A percentile compares a stretch with the other conserved stretches of the same genome.
phyloP scores from a whole-genome alignment of 148 eudicot species.

The Rheum nobile region DNA sequence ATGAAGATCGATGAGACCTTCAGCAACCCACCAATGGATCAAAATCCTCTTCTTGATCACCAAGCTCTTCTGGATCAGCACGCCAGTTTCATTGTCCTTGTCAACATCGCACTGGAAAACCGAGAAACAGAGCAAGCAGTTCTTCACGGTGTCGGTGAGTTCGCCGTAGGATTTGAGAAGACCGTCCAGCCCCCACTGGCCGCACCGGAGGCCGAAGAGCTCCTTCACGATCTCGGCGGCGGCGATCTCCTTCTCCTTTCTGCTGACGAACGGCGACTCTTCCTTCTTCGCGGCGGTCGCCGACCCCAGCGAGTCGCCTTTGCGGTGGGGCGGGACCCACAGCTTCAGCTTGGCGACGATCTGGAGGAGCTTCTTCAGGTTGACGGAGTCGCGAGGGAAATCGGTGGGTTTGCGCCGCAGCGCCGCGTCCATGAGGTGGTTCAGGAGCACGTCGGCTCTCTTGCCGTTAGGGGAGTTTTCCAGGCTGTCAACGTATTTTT shows the following conservation, averaged over 20 bases:
- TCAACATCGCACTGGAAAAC: background rate
- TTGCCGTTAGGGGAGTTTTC: background rate
- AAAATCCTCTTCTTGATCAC: slow-evolving; percentile 19
- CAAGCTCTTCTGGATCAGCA: slow-evolving; percentile 1
- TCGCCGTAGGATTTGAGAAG: background rate
- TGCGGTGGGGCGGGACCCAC: background rate
- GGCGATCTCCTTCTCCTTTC: slow-evolving; percentile 5
- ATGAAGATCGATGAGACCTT: slow-evolving; percentile 21
- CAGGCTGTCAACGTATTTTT: background rate
- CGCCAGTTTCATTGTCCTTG: background rate
- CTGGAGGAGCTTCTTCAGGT: slow-evolving; percentile 3
- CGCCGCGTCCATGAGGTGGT: background rate
- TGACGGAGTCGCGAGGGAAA: background rate
- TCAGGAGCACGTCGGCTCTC: background rate
- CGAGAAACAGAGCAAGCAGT: slow-evolving; percentile 2
- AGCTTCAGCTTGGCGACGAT: slow-evolving; percentile 5
- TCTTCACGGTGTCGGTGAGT: background rate
- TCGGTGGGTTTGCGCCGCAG: background rate
- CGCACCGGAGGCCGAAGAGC: slow-evolving; percentile 3
- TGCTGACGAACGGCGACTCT: background rate
- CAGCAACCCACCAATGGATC: slow-evolving; percentile 41
- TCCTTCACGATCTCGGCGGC: background rate
- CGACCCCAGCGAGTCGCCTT: background rate
- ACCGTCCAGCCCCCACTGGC: background rate
- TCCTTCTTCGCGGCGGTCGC: background rate